Percentiles rank a stretch among this genome's conserved stretches.
Conservation (phyloP, 1,284 basidiomycete genomes). For the Ustilago esculenta region DNA sequence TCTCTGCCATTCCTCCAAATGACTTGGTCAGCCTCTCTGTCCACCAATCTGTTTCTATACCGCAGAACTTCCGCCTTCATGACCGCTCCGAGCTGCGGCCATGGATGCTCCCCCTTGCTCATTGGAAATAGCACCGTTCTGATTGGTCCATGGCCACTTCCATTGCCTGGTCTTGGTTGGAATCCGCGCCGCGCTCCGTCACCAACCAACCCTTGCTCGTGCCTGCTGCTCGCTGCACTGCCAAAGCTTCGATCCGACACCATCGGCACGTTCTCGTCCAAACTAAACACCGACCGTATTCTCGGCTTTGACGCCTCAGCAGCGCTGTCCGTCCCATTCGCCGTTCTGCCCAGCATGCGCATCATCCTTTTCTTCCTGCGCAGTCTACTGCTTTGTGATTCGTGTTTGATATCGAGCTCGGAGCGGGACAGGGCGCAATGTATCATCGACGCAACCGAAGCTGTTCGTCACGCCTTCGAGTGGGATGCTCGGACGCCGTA, state of each 20-base stretch:
- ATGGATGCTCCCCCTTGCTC: background rate
- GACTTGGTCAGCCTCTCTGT: background rate
- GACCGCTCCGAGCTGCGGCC: constrained; percentile 2
- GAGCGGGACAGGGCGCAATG: no score
- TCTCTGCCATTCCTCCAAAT: constrained; percentile 6
- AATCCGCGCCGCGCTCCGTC: no score
- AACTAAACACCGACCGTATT: no score
- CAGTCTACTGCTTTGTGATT: no score
- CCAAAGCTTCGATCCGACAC: constrained; percentile 14
- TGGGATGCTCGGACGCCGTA: background rate
- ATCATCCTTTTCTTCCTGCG: no score
- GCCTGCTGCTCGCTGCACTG: background rate
- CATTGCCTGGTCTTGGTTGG: background rate
- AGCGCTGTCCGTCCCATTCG: no score
- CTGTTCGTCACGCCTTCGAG: no score
- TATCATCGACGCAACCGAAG: no score
- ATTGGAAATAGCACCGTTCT: constrained; percentile 31
- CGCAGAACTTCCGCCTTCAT: background rate
- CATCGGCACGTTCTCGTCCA: background rate
- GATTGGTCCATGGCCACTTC: constrained; percentile 15
- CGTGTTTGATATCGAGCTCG: no score
- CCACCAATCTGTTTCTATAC: no score
- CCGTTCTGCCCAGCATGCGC: no score
- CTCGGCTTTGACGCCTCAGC: background rate
- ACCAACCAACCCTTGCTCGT: background rate